Conservation (phyloP, 2,329 filamentous ascomycete species). For the Alternaria triticimaculans region DNA sequence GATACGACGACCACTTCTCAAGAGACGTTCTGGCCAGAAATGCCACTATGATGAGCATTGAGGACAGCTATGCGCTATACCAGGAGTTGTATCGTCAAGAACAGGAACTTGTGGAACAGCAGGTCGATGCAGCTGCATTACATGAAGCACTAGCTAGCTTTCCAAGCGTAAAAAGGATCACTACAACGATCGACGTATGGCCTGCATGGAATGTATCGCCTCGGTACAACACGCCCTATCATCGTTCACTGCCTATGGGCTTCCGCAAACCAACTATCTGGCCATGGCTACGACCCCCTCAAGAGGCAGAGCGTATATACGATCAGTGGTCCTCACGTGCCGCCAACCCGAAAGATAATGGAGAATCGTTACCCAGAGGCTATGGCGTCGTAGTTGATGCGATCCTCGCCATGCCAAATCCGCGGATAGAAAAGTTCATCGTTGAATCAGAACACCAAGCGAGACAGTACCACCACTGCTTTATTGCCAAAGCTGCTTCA, state of each 20-base stretch:
- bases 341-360: background rate
- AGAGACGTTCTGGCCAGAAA: constrained; percentile 22
- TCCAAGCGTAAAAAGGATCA: constrained; percentile 47
- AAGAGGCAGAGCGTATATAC: background rate
- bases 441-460: constrained; percentile 35
- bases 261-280: constrained; percentile 51
- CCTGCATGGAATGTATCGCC: constrained; percentile 45
- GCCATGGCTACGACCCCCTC: constrained; percentile 12
- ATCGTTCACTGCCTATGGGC: constrained; percentile 49
- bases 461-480: constrained; percentile 7
- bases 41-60: constrained; percentile 25
- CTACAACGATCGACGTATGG: constrained; percentile 51
- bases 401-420: constrained; percentile 28
- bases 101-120: constrained; percentile 32
- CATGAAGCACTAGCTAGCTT: constrained; percentile 45
- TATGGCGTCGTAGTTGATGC: constrained; percentile 37
- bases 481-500: constrained; percentile 3
- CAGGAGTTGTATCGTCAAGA: constrained; percentile 45
- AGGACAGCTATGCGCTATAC: constrained; percentile 39
- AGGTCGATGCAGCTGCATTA: constrained; percentile 42
- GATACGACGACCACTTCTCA: constrained; percentile 18
- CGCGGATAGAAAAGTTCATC: constrained; percentile 45
- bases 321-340: background rate
- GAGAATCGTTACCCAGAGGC: constrained; percentile 28
- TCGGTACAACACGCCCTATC: constrained; percentile 53